Conservation (phyloP, 2,329 filamentous ascomycete species). For the Talaromyces amestolkiae region DNA sequence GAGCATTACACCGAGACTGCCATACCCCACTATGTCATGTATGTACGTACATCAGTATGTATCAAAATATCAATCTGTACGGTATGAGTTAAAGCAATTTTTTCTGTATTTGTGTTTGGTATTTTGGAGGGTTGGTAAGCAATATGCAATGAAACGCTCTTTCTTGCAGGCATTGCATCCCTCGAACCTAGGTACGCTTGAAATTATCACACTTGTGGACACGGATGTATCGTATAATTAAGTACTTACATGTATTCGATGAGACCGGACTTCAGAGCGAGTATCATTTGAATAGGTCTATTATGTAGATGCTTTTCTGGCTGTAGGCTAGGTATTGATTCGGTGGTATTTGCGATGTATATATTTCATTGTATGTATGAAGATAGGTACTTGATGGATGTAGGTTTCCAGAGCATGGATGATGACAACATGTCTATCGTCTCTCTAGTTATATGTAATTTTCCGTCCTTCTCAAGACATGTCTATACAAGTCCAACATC, state of each 20-base stretch:
- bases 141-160: no score
- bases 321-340: not conserved
- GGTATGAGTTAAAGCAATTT: no score
- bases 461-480: not conserved
- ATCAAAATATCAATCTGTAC: not conserved
- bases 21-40: not conserved
- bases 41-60: not conserved
- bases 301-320: not conserved
- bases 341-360: not conserved
- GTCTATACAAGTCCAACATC: slow-evolving; percentile 5
- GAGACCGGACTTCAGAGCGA: not conserved
- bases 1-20: not conserved
- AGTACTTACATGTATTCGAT: not conserved
- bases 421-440: not conserved
- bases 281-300: not conserved
- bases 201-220: no score
- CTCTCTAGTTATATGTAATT: not conserved
- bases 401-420: not conserved
- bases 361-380: not conserved
- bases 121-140: no score
- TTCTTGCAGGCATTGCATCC: not conserved
- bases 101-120: not conserved
- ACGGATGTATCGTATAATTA: not conserved
- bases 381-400: not conserved
- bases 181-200: no score